These are phyloP conservation scores for Dactylellina drechsleri DNA, from an alignment of 2,329 filamentous ascomycete genomes.

Conservation along the genomic window DNA sequence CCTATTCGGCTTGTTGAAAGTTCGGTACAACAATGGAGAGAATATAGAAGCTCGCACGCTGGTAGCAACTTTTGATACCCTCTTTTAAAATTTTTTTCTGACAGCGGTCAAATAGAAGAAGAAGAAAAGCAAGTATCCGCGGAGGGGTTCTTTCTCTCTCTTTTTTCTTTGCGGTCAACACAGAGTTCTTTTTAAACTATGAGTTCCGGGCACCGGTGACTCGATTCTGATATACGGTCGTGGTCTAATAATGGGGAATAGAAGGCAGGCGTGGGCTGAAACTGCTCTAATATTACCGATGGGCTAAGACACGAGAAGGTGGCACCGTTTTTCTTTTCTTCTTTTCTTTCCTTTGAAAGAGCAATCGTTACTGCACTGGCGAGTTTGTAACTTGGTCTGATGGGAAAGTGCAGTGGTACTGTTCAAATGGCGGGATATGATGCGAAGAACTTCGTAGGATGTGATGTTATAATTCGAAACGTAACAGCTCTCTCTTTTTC, in stretches of 20 bases:
- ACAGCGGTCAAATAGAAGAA: constrained; percentile 20
- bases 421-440: constrained; percentile 4
- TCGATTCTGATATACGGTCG: constrained; percentile 40
- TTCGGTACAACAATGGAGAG: constrained; percentile 10
- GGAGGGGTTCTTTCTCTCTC: not conserved
- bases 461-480: constrained; percentile 23
- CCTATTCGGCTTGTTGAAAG: constrained; percentile 43
- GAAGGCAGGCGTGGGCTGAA: constrained; percentile 31
- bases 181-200: constrained; percentile 27
- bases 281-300: constrained; percentile 53
- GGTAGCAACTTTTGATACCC: constrained; percentile 19
- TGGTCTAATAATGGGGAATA: constrained; percentile 34
- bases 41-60: constrained; percentile 17
- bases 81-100: constrained; percentile 19
- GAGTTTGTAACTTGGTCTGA: not conserved
- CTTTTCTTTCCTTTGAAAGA: not conserved
- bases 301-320: constrained; percentile 43
- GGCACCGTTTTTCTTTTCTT: constrained; percentile 18
- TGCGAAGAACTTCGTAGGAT: constrained; percentile 11
- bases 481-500: constrained; percentile 13
- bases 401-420: not conserved
- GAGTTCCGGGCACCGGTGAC: constrained; percentile 27
- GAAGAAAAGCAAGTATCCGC: not conserved
- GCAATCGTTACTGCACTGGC: not conserved
- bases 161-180: constrained; percentile 12